Evolutionary conservation across 345 rosid species (phyloP), one percentile per base, ranked within the genome.

Genomic region (Erucastrum elatum): DNA sequence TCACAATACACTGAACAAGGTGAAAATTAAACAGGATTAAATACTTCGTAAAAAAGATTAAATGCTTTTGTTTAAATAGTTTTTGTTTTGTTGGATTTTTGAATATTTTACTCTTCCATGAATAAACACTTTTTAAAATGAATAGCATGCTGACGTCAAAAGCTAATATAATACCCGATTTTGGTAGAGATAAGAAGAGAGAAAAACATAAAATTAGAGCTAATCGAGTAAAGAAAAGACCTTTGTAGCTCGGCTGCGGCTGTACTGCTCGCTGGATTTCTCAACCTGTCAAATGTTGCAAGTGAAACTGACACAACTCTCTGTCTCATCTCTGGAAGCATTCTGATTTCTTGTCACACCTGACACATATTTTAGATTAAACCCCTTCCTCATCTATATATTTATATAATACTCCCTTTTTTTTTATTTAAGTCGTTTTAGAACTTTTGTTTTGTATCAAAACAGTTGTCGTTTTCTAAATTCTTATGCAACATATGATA

Each of bases 241-340:
- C 25, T 58, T 1, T 58, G 75, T 71, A 53, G 73, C 73, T 53
- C 73, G 73, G 62, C 79, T 31, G 34, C 68, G 10, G 33, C 56
- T 29, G 75, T 1, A 25, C 15, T 8, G 46, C 44, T 49, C 74
- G 68, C 62, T 77, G 75, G 75, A 62, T 49, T 77, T 69, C 75
- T 51, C 70, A 49, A 26, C n/a, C 31, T 76, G 75, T 9, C 75
- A 68, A 7, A n/a, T 77, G 81, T 66, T 77, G 71, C 16, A 17
- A 53, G 71, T 55, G 65, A 77, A 46, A 51, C 76, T 77, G 81
- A 55, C 76, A 64, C 81, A 53, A 10, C 67, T 63, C 66, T 59
- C 72, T 72, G 77, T 58, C 68, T 66, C 77, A 9, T 31, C 67
- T 33, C 77, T 78, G 77, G 68, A 66, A 44, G 53, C 81, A 78